Percentiles rank a stretch among this genome's conserved stretches.
These are phyloP conservation scores for Ogataea methylovora DNA, from an alignment of 805 yeast genomes.

Conservation along the genomic window DNA sequence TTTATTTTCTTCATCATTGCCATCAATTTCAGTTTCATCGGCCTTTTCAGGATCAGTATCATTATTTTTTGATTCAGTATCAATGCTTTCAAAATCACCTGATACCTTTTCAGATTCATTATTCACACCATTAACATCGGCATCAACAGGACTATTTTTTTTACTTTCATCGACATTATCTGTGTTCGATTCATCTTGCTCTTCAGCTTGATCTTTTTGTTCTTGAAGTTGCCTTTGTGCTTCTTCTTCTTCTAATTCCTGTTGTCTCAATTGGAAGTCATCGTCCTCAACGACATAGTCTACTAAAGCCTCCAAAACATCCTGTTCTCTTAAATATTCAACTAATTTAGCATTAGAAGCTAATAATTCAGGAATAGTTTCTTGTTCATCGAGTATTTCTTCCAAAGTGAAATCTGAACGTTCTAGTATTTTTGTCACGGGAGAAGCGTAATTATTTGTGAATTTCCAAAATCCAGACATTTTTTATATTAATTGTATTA, in stretches of 20 bases:
- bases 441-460: constrained; percentile 48
- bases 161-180: neutral
- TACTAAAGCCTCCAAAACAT: constrained; percentile 59
- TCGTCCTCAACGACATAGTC: constrained; percentile 52
- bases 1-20: constrained; percentile 12
- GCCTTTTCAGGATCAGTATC: constrained; percentile 10
- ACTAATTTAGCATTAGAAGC: constrained; percentile 69
- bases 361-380: constrained; percentile 62
- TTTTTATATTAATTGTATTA: neutral
- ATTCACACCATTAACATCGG: neutral
- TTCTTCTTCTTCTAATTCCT: constrained; percentile 1
- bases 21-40: constrained; percentile 14
- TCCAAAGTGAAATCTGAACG: constrained; percentile 39
- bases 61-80: neutral
- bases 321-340: constrained; percentile 75
- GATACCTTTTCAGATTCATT: constrained; percentile 2
- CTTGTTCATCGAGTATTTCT: constrained; percentile 68
- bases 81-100: neutral
- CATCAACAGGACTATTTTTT: neutral
- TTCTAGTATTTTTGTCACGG: constrained; percentile 46
- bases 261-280: constrained; percentile 30
- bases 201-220: constrained; percentile 12
- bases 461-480: constrained; percentile 32
- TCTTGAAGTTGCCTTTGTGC: neutral
- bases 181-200: constrained; percentile 1